Base-by-base conservation (phyloP, 2,329 filamentous ascomycete genomes). In the Neopestalotiopsis rosae region DNA sequence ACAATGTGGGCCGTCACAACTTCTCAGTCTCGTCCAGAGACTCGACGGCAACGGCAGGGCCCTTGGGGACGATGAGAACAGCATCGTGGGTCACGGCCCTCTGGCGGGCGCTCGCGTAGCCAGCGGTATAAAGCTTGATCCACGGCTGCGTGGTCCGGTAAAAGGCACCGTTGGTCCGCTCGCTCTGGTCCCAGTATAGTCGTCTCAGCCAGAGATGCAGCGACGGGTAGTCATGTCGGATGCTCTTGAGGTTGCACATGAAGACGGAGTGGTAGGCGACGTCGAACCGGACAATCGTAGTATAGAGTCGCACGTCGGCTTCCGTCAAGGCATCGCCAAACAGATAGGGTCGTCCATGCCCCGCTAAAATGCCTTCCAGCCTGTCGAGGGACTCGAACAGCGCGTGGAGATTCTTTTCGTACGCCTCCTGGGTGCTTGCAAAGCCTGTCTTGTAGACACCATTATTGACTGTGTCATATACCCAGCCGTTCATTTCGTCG, bases 221-320 rank as follows among this genome's bases (percentile, higher is more conserved):
- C 52, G 85, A 81, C 3, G 91, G 92, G 74, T 89, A 91, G 73
- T 91, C 88, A 72, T 90, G 83, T 3, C 89, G 81, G 69, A 92
- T 89, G 74, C 87, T 89, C 73, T 86, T 88, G 20, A 91, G 74
- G 70, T 91, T 92, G 73, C 89, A 91, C 74, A 86, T 83, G 75
- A 92, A 91, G 38, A 91, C 87, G 71, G 89, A 86, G 49, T 91
- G 84, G 72, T 93, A 94, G 0, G 90, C 90, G 1, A 87, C 82
- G 71, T 94, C 92, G 74, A 94, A 94, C 2, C 91, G 86, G 13
- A 87, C 80, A 52, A 92, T 86, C 0, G 91, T 93, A 1, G 90
- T 88, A 76, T 87, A 92, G 14, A 93, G 80, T 10, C 91, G 83
- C 45, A 94, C 85, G 74, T 94, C 92, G 0, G 89, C 89, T 76